These are phyloP conservation scores for Dendryphion nanum DNA, from an alignment of 2,329 filamentous ascomycete genomes.

Conservation along the genomic window DNA sequence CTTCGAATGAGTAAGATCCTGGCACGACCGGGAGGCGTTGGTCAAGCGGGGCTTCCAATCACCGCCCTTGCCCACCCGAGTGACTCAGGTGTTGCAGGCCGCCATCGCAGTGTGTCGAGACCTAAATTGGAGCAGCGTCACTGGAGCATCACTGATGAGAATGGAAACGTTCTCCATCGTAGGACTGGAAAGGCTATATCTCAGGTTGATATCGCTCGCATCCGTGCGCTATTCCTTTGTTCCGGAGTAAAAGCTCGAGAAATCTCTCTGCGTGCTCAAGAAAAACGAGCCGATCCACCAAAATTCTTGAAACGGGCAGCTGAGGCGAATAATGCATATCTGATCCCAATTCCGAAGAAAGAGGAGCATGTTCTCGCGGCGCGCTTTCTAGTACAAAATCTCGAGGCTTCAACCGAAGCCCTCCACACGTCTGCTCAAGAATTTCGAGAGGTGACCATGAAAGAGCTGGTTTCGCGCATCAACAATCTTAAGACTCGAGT, in stretches of 20 bases:
- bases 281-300: conserved; percentile 32
- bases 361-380: conserved; percentile 57
- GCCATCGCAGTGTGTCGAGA: conserved; percentile 29
- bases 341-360: conserved; percentile 48
- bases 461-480: conserved; percentile 45
- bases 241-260: conserved; percentile 89
- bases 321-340: conserved; percentile 42
- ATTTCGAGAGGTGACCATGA: conserved; percentile 49
- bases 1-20: conserved; percentile 31
- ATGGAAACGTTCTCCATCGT: conserved; percentile 35
- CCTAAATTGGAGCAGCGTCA: conserved; percentile 46
- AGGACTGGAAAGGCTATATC: conserved; percentile 24
- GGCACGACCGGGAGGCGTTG: conserved; percentile 29
- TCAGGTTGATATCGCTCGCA: conserved; percentile 75
- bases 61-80: conserved; percentile 25
- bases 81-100: conserved; percentile 4
- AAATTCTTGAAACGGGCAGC: conserved; percentile 40
- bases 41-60: conserved; percentile 24
- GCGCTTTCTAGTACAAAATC: conserved; percentile 48
- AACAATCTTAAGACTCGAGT: conserved; percentile 46
- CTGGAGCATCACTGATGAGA: conserved; percentile 58
- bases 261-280: conserved; percentile 65
- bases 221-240: conserved; percentile 72
- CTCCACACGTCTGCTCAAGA: conserved; percentile 51
- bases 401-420: conserved; percentile 45